Evolutionary conservation across 805 yeast species (phyloP).

Genomic region (Candida multigemmis): DNA sequence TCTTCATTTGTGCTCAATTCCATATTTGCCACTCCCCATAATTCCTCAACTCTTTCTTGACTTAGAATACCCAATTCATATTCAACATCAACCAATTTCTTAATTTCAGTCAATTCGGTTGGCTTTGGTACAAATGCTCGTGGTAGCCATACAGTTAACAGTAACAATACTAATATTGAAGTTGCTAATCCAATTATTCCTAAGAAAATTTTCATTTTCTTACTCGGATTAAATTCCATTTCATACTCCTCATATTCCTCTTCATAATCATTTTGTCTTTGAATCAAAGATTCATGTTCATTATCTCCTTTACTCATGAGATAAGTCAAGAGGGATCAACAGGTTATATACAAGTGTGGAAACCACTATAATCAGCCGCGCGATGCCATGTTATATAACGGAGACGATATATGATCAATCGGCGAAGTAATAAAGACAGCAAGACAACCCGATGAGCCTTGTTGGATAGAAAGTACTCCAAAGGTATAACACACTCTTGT

Average conservation of each 20-base stretch:
- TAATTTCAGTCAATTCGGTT: conserved; percentile 14
- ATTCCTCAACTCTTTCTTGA: too few species aligned
- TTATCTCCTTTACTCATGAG: too few species aligned
- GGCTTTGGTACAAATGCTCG: conserved; percentile 23
- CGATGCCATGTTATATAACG: too few species aligned
- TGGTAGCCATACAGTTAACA: conserved; percentile 26
- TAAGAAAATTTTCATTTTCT: conserved; percentile 7
- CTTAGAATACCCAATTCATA: neutral
- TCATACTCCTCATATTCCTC: conserved; percentile 9
- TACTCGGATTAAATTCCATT: conserved; percentile 7
- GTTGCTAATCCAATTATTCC: conserved; percentile 6
- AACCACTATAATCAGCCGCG: too few species aligned
- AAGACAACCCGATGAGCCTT: too few species aligned
- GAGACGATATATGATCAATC: too few species aligned
- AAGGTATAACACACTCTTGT: too few species aligned
- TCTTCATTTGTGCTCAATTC: conserved; percentile 5
- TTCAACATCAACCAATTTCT: conserved; percentile 3
- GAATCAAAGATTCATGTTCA: too few species aligned
- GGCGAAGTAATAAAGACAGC: too few species aligned
- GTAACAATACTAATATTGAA: conserved; percentile 11
- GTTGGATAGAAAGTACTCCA: too few species aligned
- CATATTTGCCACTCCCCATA: conserved; percentile 7
- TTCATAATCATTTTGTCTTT: conserved; percentile 2
- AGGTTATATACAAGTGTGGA: too few species aligned
- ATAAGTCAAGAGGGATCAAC: too few species aligned